Percentiles rank a stretch among this genome's conserved stretches.
These are phyloP conservation scores for Tricholoma terreum DNA, from an alignment of 768 basidiomycete species.

Conservation along the genomic window DNA sequence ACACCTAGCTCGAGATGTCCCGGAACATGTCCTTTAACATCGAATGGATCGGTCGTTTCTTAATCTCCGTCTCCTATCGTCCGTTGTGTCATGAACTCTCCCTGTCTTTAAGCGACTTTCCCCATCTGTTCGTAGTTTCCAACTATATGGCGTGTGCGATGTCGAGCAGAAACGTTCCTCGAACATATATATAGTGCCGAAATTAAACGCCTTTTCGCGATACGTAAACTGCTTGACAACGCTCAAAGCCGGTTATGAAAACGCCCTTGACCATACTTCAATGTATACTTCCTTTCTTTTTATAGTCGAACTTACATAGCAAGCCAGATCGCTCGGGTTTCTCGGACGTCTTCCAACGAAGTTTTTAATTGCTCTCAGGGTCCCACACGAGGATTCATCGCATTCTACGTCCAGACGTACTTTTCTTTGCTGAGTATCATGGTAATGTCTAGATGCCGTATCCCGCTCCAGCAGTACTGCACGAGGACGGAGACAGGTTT, in stretches of 20 bases:
- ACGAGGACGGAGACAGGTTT: background rate
- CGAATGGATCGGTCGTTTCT: background rate
- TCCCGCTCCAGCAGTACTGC: background rate
- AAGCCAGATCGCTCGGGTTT: conserved; percentile 5
- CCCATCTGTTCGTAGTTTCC: background rate
- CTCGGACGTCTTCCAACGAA: conserved; percentile 4
- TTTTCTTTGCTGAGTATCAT: background rate
- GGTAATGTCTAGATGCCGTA: background rate
- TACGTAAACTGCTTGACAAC: conserved; percentile 4
- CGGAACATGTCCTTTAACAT: background rate
- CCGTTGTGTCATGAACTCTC: background rate
- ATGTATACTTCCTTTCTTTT: background rate
- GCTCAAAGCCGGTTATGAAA: conserved; percentile 1
- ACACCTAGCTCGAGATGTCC: background rate
- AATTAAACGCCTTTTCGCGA: conserved; percentile 2
- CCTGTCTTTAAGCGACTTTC: background rate
- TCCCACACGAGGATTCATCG: background rate
- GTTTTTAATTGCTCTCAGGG: background rate
- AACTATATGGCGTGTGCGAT: background rate
- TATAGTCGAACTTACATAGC: background rate
- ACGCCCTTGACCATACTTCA: background rate
- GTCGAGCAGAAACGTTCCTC: background rate
- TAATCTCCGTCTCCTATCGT: conserved; percentile 6
- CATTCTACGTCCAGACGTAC: background rate
- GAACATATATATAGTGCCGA: background rate